Conservation (phyloP, 2,329 filamentous ascomycete genomes). For the Claviceps fusiformis region DNA sequence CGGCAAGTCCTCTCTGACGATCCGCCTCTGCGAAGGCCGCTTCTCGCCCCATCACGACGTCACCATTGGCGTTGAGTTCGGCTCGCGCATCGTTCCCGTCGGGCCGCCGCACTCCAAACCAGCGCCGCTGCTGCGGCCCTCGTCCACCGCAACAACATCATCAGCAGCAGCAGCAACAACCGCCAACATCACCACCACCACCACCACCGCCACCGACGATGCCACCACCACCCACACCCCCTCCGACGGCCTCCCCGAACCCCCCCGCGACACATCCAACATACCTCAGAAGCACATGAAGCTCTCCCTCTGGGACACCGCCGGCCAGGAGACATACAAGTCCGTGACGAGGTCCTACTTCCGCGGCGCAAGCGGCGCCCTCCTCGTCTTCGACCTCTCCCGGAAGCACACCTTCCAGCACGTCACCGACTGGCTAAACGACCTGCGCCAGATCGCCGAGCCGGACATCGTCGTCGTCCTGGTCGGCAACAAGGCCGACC, state of each 20-base stretch:
- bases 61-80: constrained; percentile 94
- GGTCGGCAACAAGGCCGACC: constrained; percentile 89
- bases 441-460: constrained; percentile 88
- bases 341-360: constrained; percentile 91
- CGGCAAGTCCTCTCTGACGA: constrained; percentile 87
- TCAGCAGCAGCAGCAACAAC: neutral
- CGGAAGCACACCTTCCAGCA: constrained; percentile 73
- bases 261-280: constrained; percentile 28
- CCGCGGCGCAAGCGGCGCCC: constrained; percentile 55
- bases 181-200: neutral
- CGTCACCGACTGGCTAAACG: constrained; percentile 85
- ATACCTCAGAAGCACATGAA: constrained; percentile 69
- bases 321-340: constrained; percentile 95
- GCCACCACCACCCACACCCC: neutral
- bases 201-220: neutral
- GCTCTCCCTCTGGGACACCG: constrained; percentile 87
- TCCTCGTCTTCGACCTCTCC: constrained; percentile 92
- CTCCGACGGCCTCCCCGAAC: constrained; percentile 35
- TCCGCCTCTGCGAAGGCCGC: constrained; percentile 90
- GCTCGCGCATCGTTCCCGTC: constrained; percentile 81
- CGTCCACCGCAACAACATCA: constrained; percentile 4
- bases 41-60: constrained; percentile 93
- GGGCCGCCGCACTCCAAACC: constrained; percentile 59
- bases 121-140: constrained; percentile 14
- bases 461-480: constrained; percentile 89